These are phyloP conservation scores for Plantago rigida DNA, from an alignment of 305 asterid species.

Conservation along the genomic window DNA sequence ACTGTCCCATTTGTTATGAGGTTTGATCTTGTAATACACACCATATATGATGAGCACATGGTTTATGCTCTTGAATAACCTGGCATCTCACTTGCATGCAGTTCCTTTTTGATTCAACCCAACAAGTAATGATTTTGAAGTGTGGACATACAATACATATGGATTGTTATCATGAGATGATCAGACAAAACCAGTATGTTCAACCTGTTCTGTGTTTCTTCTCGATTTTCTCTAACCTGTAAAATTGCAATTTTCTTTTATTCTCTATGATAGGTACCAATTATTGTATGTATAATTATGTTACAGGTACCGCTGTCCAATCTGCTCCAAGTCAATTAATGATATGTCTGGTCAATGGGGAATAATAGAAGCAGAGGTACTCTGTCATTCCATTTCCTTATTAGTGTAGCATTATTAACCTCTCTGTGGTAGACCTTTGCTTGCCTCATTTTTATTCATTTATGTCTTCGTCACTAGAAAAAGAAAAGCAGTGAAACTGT, in stretches of 20 bases:
- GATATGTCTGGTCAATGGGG: conserved; percentile 67
- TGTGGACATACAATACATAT: conserved; percentile 91
- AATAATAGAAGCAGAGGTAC: conserved; percentile 70
- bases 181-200: conserved; percentile 53
- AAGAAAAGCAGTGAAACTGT: too few relatives aligned
- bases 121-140: conserved; percentile 55
- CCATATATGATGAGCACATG: conserved; percentile 1
- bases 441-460: background rate
- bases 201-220: conserved; percentile 13
- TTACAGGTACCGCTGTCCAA: conserved; percentile 77
- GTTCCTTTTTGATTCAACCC: conserved; percentile 86
- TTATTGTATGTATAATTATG: conserved; percentile 7
- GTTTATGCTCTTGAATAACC: conserved; percentile 19
- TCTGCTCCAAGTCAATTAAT: conserved; percentile 64
- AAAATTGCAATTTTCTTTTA: background rate
- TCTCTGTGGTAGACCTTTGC: conserved; percentile 7
- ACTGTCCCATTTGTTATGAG: conserved; percentile 95
- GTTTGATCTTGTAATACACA: conserved; percentile 30
- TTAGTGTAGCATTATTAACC: background rate
- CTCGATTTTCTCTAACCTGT: conserved; percentile 9
- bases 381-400: conserved; percentile 19
- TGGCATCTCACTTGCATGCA: conserved; percentile 30
- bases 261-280: background rate
- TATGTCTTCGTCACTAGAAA: background rate
- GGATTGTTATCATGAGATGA: conserved; percentile 64